Conservation (phyloP, 257 asterid genomes). For the Anisodus tanguticus region DNA sequence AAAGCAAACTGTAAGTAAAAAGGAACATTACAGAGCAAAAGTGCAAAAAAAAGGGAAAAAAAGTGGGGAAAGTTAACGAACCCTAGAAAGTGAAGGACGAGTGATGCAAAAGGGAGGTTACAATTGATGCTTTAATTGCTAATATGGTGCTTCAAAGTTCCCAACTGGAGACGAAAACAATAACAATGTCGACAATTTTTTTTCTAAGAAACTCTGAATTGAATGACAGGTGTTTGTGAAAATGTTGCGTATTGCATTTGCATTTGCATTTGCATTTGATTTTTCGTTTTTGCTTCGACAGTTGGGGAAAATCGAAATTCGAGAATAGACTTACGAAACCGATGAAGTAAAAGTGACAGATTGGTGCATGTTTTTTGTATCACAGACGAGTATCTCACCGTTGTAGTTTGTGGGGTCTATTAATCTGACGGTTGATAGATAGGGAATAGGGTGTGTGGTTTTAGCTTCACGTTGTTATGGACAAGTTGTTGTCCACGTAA, state of each 20-base stretch:
- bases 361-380: accelerated
- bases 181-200: not conserved
- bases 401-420: not conserved
- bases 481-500: not conserved
- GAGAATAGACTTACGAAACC: not conserved
- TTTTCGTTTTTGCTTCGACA: slow-evolving; percentile 22
- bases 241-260: slow-evolving; percentile 13
- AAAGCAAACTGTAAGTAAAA: not conserved
- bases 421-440: not conserved
- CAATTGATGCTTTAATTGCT: not conserved
- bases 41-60: not conserved
- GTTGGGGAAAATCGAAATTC: slow-evolving; percentile 12
- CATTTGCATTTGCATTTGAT: not conserved
- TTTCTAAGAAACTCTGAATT: not conserved
- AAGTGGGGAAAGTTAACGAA: not conserved
- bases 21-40: not conserved
- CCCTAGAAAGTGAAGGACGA: slow-evolving; percentile 23
- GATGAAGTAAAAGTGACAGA: not conserved
- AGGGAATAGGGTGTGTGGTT: not conserved
- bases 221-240: slow-evolving; percentile 20
- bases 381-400: not conserved
- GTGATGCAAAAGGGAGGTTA: not conserved
- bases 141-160: not conserved
- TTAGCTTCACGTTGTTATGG: not conserved
- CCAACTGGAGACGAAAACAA: not conserved